These are phyloP conservation scores for Zygoascus flipseniorum DNA, from an alignment of 805 yeast species.

Conservation along the genomic window DNA sequence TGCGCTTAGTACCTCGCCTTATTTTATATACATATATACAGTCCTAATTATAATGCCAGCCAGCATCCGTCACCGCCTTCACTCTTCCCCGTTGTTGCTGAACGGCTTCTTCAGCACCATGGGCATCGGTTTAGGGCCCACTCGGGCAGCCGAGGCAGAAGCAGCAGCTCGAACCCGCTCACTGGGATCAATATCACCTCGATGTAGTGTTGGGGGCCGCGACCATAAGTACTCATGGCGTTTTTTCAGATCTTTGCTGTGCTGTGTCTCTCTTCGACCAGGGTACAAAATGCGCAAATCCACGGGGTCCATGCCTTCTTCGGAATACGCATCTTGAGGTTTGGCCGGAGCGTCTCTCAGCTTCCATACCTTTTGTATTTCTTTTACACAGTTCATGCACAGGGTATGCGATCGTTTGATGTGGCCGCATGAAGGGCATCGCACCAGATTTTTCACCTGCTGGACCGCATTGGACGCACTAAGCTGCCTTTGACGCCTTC, in stretches of 20 bases:
- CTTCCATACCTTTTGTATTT: conserved; percentile 70
- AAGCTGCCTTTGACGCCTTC: conserved; percentile 73
- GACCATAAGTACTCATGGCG: conserved; percentile 48
- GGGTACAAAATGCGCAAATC: conserved; percentile 68
- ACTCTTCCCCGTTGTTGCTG: background rate
- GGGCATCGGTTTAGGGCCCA: conserved; percentile 1
- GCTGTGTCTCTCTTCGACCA: conserved; percentile 45
- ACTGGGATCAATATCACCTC: background rate
- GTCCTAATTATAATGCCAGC: no score
- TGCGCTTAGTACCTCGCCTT: background rate
- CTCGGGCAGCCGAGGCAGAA: background rate
- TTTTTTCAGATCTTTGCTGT: conserved; percentile 39
- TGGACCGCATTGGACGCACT: conserved; percentile 77
- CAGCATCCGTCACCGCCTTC: background rate
- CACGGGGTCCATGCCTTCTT: conserved; percentile 37
- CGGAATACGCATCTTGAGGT: conserved; percentile 14
- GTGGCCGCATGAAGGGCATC: conserved; percentile 95
- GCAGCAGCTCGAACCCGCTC: background rate
- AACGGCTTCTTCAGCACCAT: conserved; percentile 4
- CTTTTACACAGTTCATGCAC: conserved; percentile 87
- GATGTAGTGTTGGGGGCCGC: conserved; percentile 27
- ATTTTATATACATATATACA: background rate
- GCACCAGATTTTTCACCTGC: conserved; percentile 63
- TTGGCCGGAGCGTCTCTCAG: conserved; percentile 14
- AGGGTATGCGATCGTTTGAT: conserved; percentile 82